phyloP scores from a whole-genome alignment of 306 rosid genomes.

The Bauhinia variegata region DNA sequence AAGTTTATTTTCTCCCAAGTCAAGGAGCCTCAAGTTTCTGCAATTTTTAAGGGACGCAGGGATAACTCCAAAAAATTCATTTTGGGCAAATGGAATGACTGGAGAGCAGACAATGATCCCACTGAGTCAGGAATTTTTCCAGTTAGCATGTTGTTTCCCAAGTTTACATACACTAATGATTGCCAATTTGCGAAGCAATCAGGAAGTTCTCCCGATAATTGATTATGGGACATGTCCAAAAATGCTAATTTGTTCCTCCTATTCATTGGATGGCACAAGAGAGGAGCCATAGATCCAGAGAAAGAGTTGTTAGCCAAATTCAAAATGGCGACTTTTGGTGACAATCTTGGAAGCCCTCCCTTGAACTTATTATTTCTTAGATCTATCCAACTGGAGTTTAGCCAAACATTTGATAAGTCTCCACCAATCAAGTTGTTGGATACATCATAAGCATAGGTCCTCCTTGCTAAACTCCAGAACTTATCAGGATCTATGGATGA shows the following conservation, averaged over 20 bases:
- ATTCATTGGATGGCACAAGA: neutral
- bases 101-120: neutral
- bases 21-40: neutral
- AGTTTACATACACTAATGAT: neutral
- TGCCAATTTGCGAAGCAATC: conserved; percentile 2
- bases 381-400: neutral
- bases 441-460: neutral
- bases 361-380: neutral
- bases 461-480: conserved; percentile 26
- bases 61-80: neutral
- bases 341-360: conserved; percentile 25
- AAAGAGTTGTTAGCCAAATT: conserved; percentile 15
- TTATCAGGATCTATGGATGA: neutral
- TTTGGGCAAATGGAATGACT: conserved; percentile 10
- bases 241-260: neutral
- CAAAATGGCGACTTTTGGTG: neutral
- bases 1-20: neutral
- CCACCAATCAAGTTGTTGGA: conserved; percentile 32
- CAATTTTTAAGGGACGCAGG: conserved; percentile 6
- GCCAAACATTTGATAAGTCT: conserved; percentile 12
- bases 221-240: conserved; percentile 28
- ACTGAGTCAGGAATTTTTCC: conserved; percentile 18
- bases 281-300: conserved; percentile 30
- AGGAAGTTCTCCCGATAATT: conserved; percentile 29
- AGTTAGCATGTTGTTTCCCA: conserved; percentile 16